Evolutionary conservation across 257 asterid species (phyloP).

Genomic region (Fraxinus anomala): DNA sequence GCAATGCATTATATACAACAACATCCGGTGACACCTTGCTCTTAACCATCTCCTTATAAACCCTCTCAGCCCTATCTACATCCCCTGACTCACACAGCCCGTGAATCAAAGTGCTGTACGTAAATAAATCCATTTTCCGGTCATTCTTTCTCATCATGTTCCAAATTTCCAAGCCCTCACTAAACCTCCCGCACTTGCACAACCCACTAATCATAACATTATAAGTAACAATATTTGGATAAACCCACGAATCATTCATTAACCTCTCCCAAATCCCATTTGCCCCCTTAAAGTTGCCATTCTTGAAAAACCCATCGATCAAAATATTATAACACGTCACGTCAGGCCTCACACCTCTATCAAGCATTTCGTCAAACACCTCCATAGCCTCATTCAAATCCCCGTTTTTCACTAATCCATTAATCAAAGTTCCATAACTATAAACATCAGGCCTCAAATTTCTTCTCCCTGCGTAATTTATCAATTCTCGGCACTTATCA

Average conservation of each 20-base stretch:
- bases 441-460: conserved; percentile 62
- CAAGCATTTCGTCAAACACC: conserved; percentile 86
- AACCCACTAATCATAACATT: conserved; percentile 85
- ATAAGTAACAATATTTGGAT: conserved; percentile 70
- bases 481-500: conserved; percentile 48
- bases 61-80: conserved; percentile 66
- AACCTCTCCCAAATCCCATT: conserved; percentile 72
- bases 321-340: conserved; percentile 74
- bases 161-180: conserved; percentile 65
- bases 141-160: conserved; percentile 70
- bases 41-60: conserved; percentile 60
- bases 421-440: conserved; percentile 75
- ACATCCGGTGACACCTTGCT: conserved; percentile 58
- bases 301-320: conserved; percentile 68
- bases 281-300: conserved; percentile 52
- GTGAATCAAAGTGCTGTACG: conserved; percentile 69
- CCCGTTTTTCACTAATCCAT: conserved; percentile 65
- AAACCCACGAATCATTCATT: conserved; percentile 48
- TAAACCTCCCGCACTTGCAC: conserved; percentile 69
- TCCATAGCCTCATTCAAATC: conserved; percentile 48
- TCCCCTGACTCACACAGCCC: conserved; percentile 76
- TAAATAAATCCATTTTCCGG: conserved; percentile 65
- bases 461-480: conserved; percentile 51
- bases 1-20: conserved; percentile 68
- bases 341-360: conserved; percentile 67